Base-by-base conservation (phyloP, 345 rosid species). In the Gynandropsis gynandra region DNA sequence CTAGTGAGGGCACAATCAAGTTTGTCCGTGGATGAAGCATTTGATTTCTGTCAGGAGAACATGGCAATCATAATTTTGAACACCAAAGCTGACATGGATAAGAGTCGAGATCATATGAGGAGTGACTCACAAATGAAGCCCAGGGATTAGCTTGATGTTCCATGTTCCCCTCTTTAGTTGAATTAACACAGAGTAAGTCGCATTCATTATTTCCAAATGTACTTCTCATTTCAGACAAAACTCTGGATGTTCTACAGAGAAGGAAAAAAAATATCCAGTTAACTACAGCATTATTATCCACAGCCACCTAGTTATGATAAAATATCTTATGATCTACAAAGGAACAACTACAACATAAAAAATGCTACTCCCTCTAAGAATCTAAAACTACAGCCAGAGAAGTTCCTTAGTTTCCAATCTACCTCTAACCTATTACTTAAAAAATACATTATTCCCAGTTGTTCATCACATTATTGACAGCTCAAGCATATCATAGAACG, bases 141-240 rank as follows among this genome's bases (percentile, higher is more conserved):
- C 99, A 85, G 17, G 85, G 88, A 58, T 74, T 85, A 33, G 78
- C 72, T 63, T 65, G 70, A 70, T 74, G 86, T 54, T 80, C 81
- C 15, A 75, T 59, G 38, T 52, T 56, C 62, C 80, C 86, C 69
- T 81, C 87, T 70, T 65, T 72, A 66, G 97, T 81, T 71, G 99
- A 92, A 73, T 92, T 88, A 55, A 90, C 80, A 71, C 90, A 81
- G 39, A 92, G 88, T 63, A 92, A 62, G 47, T 80, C 80, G 69
- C 94, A 85, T 21, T 81, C 84, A 63, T 68, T 76, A 52, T 72
- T 65, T 17, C 95, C 99, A 72, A 82, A 88, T 34, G 94, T 77
- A 72, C 72, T 77, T 76, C 77, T 82, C 99, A 92, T 87, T 56
- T 92, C 97, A 50, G 80, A 55, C 47, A 85, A 66, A 65, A 88